Base-by-base conservation (phyloP, 768 basidiomycete species). In the Collybia nuda region DNA sequence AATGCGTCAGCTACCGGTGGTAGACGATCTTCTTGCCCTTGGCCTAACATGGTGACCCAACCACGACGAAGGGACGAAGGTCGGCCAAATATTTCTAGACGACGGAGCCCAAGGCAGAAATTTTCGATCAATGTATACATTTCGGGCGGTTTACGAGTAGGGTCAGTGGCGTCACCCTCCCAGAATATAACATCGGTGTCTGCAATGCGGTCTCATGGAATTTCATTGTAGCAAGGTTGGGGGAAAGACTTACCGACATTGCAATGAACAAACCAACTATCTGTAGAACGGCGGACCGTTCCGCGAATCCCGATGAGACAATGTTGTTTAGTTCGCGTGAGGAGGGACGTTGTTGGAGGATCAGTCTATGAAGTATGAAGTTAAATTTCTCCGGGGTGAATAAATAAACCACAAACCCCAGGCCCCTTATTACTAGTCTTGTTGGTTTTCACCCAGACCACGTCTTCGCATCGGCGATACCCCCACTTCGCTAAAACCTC, bases 391-490 rank as follows among this genome's bases (percentile, higher is more conserved):
- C 35, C 22, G 41, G 49, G 17, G 24, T 37, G 32, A 39, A n/a
- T 22, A 18, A 18, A 48, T 19, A 37, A 42, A 44, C 38, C 14
- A 73, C 84, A 60, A 63, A 89, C 88, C 49, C 88, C 90, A 47
- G 92, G 86, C 1, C 90, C 90, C 14, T 75, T 75, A 64, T 89
- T 88, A 19, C 72, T 77, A 18, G 69, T 75, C 52, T 78, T 79
- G 64, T 98, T 99, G 40, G 93, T 95, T 72, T 93, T 93, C 49
- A 97, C 88, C 95, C 94, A 98, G 4, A 97, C 91, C n/a, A 99
- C 90, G 63, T 99, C 97, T 61, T 99, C 97, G 60, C 93, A 97
- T 44, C 97, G 71, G 38, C 93, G 74, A 63, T 93, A 96, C 3
- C 96, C 97, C 95, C 96, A 99, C 67, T 84, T 88, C 1, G 86